These are phyloP conservation scores for Nepenthes alata DNA, from an alignment of 179 eudicot species.

Conservation along the genomic window DNA sequence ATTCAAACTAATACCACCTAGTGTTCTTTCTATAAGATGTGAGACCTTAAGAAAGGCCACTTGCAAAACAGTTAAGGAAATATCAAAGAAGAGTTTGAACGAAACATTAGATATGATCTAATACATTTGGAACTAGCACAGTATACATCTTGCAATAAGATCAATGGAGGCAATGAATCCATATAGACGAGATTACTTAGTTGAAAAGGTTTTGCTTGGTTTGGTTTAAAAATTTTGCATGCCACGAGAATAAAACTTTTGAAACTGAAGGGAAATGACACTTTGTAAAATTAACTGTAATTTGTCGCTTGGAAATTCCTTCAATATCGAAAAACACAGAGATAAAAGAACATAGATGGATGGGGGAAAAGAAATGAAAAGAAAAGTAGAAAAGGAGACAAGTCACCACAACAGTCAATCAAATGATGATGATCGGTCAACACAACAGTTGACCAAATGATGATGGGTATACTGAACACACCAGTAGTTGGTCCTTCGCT, in stretches of 20 bases:
- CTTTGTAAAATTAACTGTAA: not conserved
- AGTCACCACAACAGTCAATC: not conserved
- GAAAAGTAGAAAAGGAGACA: not conserved
- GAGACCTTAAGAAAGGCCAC: too few species aligned
- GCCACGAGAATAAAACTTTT: too few species aligned
- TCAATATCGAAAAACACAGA: not conserved
- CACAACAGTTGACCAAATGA: slow-evolving; percentile 1
- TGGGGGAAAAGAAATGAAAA: not conserved
- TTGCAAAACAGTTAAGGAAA: too few species aligned
- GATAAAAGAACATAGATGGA: not conserved
- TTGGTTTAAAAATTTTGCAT: too few species aligned
- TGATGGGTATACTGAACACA: slow-evolving; percentile 13
- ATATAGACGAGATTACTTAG: too few species aligned
- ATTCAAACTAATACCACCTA: too few species aligned
- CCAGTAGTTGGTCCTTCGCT: slow-evolving; percentile 33
- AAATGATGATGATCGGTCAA: not conserved
- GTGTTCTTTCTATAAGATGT: too few species aligned
- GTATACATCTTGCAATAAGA: too few species aligned
- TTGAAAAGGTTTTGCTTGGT: too few species aligned
- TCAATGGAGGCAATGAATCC: not conserved
- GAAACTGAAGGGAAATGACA: not conserved
- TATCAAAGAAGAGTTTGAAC: too few species aligned
- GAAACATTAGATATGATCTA: too few species aligned
- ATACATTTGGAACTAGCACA: too few species aligned
- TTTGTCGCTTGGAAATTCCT: not conserved